Conservation (phyloP, 1,139 yeast species). For the Suhomyces ambrosiae region DNA sequence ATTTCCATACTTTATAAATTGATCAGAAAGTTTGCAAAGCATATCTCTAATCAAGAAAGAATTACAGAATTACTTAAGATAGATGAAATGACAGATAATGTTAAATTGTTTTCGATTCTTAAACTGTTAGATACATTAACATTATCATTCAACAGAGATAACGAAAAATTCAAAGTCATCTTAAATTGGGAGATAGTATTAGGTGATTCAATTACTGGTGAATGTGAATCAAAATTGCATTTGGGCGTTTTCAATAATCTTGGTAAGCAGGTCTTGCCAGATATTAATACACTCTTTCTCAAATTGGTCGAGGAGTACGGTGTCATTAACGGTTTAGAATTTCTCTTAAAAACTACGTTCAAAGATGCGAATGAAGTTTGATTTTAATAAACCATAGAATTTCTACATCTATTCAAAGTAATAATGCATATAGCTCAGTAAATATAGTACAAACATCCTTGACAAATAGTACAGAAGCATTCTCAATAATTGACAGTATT, state of each 20-base stretch:
- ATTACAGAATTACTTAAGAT: slow-evolving; percentile 12
- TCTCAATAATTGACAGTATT: slow-evolving; percentile 20
- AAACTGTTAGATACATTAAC: slow-evolving; percentile 25
- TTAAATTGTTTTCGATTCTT: slow-evolving; percentile 21
- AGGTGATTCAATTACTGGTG: slow-evolving; percentile 27
- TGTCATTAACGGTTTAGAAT: slow-evolving; percentile 14
- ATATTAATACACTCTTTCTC: slow-evolving; percentile 20
- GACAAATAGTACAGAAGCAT: slow-evolving; percentile 1
- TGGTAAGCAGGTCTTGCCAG: slow-evolving; percentile 12
- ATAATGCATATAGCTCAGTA: slow-evolving; percentile 1
- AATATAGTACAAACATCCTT: slow-evolving; percentile 7
- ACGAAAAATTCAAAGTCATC: slow-evolving; percentile 3
- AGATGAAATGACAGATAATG: slow-evolving; percentile 20
- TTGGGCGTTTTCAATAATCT: slow-evolving; percentile 12
- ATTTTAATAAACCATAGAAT: too few species aligned
- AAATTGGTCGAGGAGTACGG: slow-evolving; percentile 30
- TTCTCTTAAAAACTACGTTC: slow-evolving; percentile 4
- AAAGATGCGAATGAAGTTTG: too few species aligned
- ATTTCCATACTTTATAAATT: slow-evolving; percentile 24
- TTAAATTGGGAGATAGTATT: slow-evolving; percentile 35
- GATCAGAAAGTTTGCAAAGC: slow-evolving; percentile 20
- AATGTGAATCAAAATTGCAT: slow-evolving; percentile 28
- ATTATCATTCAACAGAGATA: slow-evolving; percentile 14
- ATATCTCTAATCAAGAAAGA: slow-evolving; percentile 10
- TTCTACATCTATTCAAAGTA: neutral